A percentile compares a stretch with the other conserved stretches of the same genome.
These are phyloP conservation scores for Vicia villosa DNA, from an alignment of 306 rosid genomes.

Conservation along the genomic window DNA sequence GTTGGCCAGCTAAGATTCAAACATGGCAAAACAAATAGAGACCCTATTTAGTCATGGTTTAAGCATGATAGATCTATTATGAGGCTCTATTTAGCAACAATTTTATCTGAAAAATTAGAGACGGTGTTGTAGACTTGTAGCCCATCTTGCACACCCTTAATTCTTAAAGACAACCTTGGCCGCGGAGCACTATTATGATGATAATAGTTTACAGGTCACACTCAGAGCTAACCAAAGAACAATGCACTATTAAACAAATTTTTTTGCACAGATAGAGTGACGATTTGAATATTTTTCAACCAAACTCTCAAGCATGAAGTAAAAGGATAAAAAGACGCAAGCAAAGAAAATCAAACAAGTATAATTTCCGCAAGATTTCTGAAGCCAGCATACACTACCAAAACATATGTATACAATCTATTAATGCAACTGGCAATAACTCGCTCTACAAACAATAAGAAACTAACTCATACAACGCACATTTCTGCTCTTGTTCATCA, in stretches of 20 bases:
- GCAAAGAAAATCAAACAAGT: slow-evolving; percentile 16
- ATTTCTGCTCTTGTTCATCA: not conserved
- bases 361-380: slow-evolving; percentile 22
- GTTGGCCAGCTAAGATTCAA: no score
- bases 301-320: slow-evolving; percentile 1
- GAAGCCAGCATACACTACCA: slow-evolving; percentile 19
- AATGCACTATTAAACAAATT: not conserved
- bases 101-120: no score
- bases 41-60: no score
- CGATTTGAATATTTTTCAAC: not conserved
- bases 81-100: no score
- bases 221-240: not conserved
- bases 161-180: no score
- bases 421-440: slow-evolving; percentile 6
- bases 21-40: no score
- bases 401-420: not conserved
- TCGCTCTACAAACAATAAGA: not conserved
- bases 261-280: not conserved
- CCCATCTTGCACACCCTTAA: no score
- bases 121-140: no score
- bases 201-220: slow-evolving; percentile 13
- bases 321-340: not conserved
- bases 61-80: no score
- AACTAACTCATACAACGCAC: slow-evolving; percentile 20
- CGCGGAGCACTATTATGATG: not conserved